Evolutionary conservation across 2,329 filamentous ascomycete genomes (phyloP).

Genomic region (Lecanicillium sp.): DNA sequence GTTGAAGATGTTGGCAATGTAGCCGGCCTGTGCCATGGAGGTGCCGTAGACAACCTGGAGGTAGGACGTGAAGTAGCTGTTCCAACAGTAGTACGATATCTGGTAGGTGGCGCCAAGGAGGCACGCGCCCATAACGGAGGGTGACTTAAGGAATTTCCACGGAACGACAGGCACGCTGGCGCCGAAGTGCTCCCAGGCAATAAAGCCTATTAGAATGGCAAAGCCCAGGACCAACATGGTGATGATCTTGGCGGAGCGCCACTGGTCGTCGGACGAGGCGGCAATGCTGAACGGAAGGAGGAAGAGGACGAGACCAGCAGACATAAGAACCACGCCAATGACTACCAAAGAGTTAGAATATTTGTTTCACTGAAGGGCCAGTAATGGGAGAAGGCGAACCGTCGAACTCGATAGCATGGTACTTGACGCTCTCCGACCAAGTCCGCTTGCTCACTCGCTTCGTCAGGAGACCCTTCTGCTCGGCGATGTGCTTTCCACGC

Average conservation of each 20-base stretch:
- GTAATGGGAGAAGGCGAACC: neutral
- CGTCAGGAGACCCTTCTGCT: conserved; percentile 16
- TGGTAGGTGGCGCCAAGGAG: conserved; percentile 22
- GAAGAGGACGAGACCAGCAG: conserved; percentile 44
- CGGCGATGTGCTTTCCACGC: conserved; percentile 19
- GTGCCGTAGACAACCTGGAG: conserved; percentile 32
- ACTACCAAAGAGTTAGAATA: too few species aligned
- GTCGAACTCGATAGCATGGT: conserved; percentile 21
- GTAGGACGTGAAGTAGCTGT: conserved; percentile 37
- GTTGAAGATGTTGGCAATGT: conserved; percentile 29
- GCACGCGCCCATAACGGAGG: conserved; percentile 22
- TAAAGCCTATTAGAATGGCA: conserved; percentile 41
- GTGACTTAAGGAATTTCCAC: conserved; percentile 29
- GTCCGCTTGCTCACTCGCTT: conserved; percentile 30
- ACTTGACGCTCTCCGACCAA: conserved; percentile 34
- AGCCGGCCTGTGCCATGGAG: conserved; percentile 23
- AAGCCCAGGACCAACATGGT: conserved; percentile 46
- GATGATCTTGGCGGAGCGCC: conserved; percentile 39
- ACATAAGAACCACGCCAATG: conserved; percentile 43
- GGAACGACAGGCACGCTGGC: conserved; percentile 43
- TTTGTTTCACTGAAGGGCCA: too few species aligned
- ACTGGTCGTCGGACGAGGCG: conserved; percentile 32
- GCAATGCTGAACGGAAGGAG: conserved; percentile 52
- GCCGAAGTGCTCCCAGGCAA: conserved; percentile 40
- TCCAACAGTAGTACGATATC: conserved; percentile 27